Evolutionary conservation across 2,329 filamentous ascomycete species (phyloP).

Genomic region (Allantophomopsis lycopodina): DNA sequence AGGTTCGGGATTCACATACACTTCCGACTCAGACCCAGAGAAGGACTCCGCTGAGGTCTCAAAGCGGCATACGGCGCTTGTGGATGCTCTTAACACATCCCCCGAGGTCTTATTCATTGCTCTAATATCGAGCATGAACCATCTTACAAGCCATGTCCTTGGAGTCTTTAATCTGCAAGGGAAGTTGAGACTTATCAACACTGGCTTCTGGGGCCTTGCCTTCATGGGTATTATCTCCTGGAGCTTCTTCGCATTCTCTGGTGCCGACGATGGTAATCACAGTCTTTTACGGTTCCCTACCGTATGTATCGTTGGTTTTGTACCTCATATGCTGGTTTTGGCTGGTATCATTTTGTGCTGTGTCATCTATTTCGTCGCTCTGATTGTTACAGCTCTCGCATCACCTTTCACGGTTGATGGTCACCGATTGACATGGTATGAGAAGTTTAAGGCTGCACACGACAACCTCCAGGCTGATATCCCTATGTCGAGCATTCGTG

Average conservation of each 20-base stretch:
- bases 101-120: slow-evolving; percentile 80
- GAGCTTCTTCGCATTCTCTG: slow-evolving; percentile 51
- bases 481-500: slow-evolving; percentile 65
- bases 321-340: slow-evolving; percentile 83
- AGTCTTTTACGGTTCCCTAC: slow-evolving; percentile 80
- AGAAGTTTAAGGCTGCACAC: slow-evolving; percentile 59
- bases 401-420: slow-evolving; percentile 16
- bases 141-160: slow-evolving; percentile 71
- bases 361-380: slow-evolving; percentile 63
- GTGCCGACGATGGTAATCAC: slow-evolving; percentile 43
- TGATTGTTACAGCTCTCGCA: slow-evolving; percentile 61
- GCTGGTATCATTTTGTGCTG: slow-evolving; percentile 64
- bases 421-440: slow-evolving; percentile 31
- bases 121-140: slow-evolving; percentile 79
- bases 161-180: slow-evolving; percentile 71
- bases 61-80: slow-evolving; percentile 55
- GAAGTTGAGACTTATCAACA: slow-evolving; percentile 70
- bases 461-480: slow-evolving; percentile 87
- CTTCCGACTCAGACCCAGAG: slow-evolving; percentile 25
- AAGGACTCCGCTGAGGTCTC: slow-evolving; percentile 30
- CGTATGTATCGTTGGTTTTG: slow-evolving; percentile 87
- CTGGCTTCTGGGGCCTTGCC: slow-evolving; percentile 76
- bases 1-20: slow-evolving; percentile 26
- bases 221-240: slow-evolving; percentile 80
- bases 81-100: slow-evolving; percentile 64